Evolutionary conservation across 2,329 filamentous ascomycete species (phyloP).

Genomic region (Colletotrichum sp.): DNA sequence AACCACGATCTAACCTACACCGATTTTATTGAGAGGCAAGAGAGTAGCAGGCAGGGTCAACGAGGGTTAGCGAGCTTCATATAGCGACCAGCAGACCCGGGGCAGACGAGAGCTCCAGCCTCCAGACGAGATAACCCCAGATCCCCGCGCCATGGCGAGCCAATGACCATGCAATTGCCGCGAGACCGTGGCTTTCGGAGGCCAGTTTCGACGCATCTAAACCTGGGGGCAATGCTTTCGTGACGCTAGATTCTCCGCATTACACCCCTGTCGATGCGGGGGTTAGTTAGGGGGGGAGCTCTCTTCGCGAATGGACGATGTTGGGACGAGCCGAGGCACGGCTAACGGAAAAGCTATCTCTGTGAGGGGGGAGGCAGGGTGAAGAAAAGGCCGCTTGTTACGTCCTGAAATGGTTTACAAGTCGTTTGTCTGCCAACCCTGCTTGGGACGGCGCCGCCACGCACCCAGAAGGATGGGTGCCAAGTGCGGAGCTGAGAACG

Average conservation of each 20-base stretch:
- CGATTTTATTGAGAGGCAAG: background rate
- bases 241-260: slow-evolving; percentile 14
- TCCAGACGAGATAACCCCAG: background rate
- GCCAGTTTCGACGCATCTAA: background rate
- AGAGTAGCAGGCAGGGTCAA: background rate
- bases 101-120: background rate
- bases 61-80: background rate
- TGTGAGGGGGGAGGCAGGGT: background rate
- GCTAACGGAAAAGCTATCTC: background rate
- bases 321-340: slow-evolving; percentile 1
- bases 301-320: background rate
- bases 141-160: background rate
- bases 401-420: slow-evolving; percentile 10
- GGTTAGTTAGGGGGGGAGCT: background rate
- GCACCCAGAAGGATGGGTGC: background rate
- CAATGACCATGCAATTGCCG: background rate
- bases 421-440: background rate
- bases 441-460: background rate
- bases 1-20: background rate
- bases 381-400: background rate
- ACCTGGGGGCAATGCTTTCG: background rate
- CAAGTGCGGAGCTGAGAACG: background rate
- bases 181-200: background rate
- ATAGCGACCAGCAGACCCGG: background rate
- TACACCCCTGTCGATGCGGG: slow-evolving; percentile 17